These are phyloP conservation scores for Jatropha curcas DNA, from an alignment of 345 rosid species.

Conservation along the genomic window DNA sequence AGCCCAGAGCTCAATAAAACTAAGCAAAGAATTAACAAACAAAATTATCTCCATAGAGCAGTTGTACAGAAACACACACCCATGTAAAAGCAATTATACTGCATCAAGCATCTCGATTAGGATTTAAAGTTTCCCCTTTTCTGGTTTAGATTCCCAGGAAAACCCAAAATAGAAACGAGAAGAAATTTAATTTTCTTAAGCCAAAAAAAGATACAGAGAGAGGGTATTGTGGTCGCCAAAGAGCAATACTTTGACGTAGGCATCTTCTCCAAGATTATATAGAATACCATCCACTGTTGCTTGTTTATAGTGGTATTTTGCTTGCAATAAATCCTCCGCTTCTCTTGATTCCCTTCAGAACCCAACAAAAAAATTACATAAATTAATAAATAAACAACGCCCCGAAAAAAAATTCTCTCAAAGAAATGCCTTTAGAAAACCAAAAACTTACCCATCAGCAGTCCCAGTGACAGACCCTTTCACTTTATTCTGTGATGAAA, in stretches of 20 bases:
- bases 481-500: background rate
- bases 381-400: background rate
- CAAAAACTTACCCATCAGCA: background rate
- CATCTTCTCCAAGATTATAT: conserved; percentile 34
- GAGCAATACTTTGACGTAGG: conserved; percentile 32
- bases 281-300: conserved; percentile 34
- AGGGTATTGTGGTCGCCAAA: background rate
- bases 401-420: background rate
- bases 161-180: background rate
- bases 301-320: conserved; percentile 27
- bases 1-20: background rate
- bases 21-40: background rate
- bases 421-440: background rate
- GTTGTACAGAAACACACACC: too few relatives aligned
- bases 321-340: conserved; percentile 21
- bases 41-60: too few relatives aligned
- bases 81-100: too few relatives aligned
- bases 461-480: background rate
- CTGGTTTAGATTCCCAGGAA: too few relatives aligned
- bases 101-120: too few relatives aligned
- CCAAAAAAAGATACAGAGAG: background rate
- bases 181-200: background rate
- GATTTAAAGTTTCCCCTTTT: too few relatives aligned
- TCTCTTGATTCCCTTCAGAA: conserved; percentile 17
- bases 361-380: background rate